phyloP scores from a whole-genome alignment of 1,284 basidiomycete species.

The Sparassis latifolia region DNA sequence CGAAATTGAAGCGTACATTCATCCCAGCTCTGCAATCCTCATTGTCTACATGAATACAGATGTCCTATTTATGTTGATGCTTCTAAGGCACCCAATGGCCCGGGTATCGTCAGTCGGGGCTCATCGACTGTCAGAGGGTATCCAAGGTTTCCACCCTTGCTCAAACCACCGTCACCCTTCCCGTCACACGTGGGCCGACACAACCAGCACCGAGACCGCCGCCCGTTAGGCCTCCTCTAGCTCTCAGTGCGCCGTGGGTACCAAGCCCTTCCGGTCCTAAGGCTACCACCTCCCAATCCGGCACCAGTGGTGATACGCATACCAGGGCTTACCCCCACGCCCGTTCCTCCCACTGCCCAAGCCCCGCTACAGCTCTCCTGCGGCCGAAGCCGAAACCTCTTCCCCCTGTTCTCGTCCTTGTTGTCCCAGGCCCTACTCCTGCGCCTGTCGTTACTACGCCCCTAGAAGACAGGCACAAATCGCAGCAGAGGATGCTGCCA shows the following conservation, averaged over 20 bases:
- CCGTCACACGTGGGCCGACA: neutral
- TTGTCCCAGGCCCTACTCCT: constrained; percentile 2
- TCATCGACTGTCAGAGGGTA: neutral
- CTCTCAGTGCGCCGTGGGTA: no score
- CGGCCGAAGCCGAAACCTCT: constrained; percentile 2
- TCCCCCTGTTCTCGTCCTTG: constrained; percentile 1
- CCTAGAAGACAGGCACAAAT: neutral
- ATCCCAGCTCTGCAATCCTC: no score
- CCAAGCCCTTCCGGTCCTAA: neutral
- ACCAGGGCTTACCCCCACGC: neutral
- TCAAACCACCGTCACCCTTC: neutral
- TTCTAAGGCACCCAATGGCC: no score
- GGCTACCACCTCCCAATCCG: neutral
- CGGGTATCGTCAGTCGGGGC: no score
- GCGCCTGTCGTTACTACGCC: neutral
- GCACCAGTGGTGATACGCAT: constrained; percentile 1
- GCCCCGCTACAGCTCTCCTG: neutral
- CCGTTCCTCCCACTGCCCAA: neutral
- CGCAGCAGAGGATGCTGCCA: constrained; percentile 6
- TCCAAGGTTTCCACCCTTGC: neutral
- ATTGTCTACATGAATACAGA: no score
- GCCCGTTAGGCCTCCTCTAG: no score
- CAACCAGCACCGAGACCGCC: neutral
- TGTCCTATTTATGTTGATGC: no score
- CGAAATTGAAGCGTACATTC: no score